Base-by-base conservation (phyloP, 2,329 filamentous ascomycete genomes). In the Microsporum ferrugineum region DNA sequence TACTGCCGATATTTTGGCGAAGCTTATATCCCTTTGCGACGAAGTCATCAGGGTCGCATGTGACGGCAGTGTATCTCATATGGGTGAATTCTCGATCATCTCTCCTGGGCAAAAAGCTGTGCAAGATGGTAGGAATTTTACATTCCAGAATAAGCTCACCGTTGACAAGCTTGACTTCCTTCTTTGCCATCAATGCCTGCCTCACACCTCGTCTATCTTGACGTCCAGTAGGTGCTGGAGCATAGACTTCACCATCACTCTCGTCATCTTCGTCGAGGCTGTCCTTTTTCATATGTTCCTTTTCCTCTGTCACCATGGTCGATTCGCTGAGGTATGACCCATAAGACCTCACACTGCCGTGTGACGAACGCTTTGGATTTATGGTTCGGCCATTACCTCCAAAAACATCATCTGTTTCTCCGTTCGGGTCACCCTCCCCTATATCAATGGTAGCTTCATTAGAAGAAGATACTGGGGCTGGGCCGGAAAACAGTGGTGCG, bases 21-120 rank as follows among this genome's bases (percentile, higher is more conserved):
- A 99, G 78, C 71, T 95, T 94, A 78, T 96, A 99, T 1, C 91
- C 92, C 64, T 87, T 84, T 5, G 86, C 82, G 2, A 91, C 88
- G 69, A 95, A 97, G 71, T 97, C 91, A 72, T 96, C 91, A 0
- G 91, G 95, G 71, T 96, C 91, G 74, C 91, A 97, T 1, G 94
- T 99, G n/a, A 96, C 94, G 7, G 94, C 94, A 0, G 92, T 96
- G 73, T 99, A 99, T 60, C 94, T 87, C 92, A 97, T 97, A 71
- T 97, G 91, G 0, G 94, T 99, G 73, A 99, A 99, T 71, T 99
- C 94, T 64, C 92, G 82, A 73, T 96, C 92, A 71, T 96, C 91
- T 63, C 92, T 85, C 14, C 92, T 84, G 0, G 95, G 95, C 64
- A 99, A 78, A 76, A 99, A 99, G 72, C 91, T 96, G 82, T 97